Conservation (phyloP, 345 rosid species). For the Dimocarpus longan region DNA sequence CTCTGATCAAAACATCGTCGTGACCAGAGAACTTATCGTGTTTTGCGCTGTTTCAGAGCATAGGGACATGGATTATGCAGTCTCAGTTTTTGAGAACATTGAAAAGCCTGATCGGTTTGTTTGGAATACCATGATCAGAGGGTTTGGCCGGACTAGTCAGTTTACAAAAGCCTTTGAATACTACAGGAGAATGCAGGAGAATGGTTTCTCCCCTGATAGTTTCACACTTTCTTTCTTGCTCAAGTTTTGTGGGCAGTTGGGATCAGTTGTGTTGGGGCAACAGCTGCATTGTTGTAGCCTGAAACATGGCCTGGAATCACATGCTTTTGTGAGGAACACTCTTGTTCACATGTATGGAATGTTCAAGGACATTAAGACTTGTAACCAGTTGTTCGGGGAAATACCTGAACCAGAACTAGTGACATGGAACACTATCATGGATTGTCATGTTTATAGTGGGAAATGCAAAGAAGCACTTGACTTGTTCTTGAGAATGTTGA, state of each 20-base stretch:
- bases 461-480: conserved; percentile 30
- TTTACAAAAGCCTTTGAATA: conserved; percentile 29
- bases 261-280: conserved; percentile 25
- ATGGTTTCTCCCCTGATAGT: conserved; percentile 37
- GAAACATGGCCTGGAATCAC: conserved; percentile 39
- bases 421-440: conserved; percentile 42
- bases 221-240: conserved; percentile 49
- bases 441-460: conserved; percentile 29
- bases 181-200: conserved; percentile 34
- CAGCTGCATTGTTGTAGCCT: conserved; percentile 45
- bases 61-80: conserved; percentile 43
- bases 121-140: conserved; percentile 51
- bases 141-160: conserved; percentile 29
- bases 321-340: conserved; percentile 39
- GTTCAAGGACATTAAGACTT: conserved; percentile 26
- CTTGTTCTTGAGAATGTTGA: conserved; percentile 33
- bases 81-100: conserved; percentile 29
- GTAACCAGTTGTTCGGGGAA: conserved; percentile 40
- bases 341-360: conserved; percentile 42
- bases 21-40: conserved; percentile 33
- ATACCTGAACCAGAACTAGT: conserved; percentile 35
- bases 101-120: conserved; percentile 47
- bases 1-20: conserved; percentile 26
- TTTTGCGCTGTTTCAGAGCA: conserved; percentile 42
- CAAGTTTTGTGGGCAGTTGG: conserved; percentile 42